phyloP scores from a whole-genome alignment of 2,329 filamentous ascomycete genomes.

The Monosporascus ibericus region DNA sequence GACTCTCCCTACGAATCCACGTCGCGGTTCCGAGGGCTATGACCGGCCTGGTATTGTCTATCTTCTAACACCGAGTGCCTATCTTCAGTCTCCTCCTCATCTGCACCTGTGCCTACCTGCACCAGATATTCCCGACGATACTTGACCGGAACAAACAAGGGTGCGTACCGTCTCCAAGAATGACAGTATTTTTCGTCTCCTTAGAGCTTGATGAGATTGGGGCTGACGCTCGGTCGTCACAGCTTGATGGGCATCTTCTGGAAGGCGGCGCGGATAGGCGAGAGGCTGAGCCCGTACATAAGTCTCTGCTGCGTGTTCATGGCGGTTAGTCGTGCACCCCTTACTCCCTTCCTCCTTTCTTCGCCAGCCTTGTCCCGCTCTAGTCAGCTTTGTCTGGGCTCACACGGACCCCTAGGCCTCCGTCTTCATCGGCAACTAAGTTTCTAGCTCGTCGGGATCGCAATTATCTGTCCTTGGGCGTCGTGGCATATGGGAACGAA shows the following conservation, averaged over 20 bases:
- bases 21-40: neutral
- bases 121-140: slow-evolving; percentile 80
- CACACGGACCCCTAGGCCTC: slow-evolving; percentile 15
- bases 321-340: slow-evolving; percentile 60
- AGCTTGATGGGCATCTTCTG: slow-evolving; percentile 84
- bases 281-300: slow-evolving; percentile 90
- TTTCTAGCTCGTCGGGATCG: neutral
- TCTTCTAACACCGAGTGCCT: neutral
- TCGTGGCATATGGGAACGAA: neutral
- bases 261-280: slow-evolving; percentile 90
- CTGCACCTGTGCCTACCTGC: slow-evolving; percentile 91
- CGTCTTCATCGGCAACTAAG: slow-evolving; percentile 24
- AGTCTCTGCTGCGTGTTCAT: slow-evolving; percentile 89
- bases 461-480: neutral
- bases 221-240: slow-evolving; percentile 6
- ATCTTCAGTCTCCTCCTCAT: slow-evolving; percentile 67
- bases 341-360: neutral
- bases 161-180: slow-evolving; percentile 39
- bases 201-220: neutral
- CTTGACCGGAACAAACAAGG: slow-evolving; percentile 92
- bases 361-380: slow-evolving; percentile 1
- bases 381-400: neutral
- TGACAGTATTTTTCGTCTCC: neutral
- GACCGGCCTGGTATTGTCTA: neutral
- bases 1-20: neutral